A percentile compares a stretch with the other conserved stretches of the same genome.
Evolutionary conservation across 208 protist genomes (phyloP).

Genomic region (Trypanosoma vivax): DNA sequence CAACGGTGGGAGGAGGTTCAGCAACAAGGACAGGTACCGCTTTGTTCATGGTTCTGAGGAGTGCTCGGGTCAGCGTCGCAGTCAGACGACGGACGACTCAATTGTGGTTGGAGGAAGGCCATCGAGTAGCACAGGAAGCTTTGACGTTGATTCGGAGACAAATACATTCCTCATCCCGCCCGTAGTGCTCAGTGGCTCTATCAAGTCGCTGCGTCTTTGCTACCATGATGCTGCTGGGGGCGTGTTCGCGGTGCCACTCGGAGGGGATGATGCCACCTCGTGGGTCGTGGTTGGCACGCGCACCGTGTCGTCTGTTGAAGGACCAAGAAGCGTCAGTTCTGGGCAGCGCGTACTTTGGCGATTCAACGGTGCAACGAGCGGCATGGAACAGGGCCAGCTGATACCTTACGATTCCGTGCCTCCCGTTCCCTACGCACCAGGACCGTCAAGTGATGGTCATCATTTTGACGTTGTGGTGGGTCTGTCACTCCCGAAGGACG

Average conservation of each 20-base stretch:
- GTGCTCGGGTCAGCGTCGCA: constrained; percentile 39
- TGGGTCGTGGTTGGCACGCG: constrained; percentile 30
- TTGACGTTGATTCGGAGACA: constrained; percentile 16
- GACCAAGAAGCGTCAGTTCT: constrained; percentile 27
- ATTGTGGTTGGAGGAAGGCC: constrained; percentile 52
- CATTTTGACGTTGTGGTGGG: constrained; percentile 63
- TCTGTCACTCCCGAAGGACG: constrained; percentile 17
- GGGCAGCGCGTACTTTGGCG: constrained; percentile 67
- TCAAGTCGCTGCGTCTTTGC: constrained; percentile 56
- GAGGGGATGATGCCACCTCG: constrained; percentile 22
- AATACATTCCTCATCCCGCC: constrained; percentile 30
- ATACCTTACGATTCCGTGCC: constrained; percentile 11
- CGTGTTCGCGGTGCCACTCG: constrained; percentile 71
- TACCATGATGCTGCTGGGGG: constrained; percentile 75
- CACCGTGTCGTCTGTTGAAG: constrained; percentile 28
- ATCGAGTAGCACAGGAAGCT: constrained; percentile 29
- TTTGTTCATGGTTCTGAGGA: constrained; percentile 41
- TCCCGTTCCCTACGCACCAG: constrained; percentile 43
- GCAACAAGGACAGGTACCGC: constrained; percentile 31
- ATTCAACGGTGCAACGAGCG: constrained; percentile 24
- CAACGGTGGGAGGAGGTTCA: constrained; percentile 14
- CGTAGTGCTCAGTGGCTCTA: constrained; percentile 49
- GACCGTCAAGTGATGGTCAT: constrained; percentile 42
- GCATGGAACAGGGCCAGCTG: constrained; percentile 20
- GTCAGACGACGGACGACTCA: constrained; percentile 17